phyloP scores from a whole-genome alignment of 176 grass and related monocot genomes.

The Microstegium vimineum region DNA sequence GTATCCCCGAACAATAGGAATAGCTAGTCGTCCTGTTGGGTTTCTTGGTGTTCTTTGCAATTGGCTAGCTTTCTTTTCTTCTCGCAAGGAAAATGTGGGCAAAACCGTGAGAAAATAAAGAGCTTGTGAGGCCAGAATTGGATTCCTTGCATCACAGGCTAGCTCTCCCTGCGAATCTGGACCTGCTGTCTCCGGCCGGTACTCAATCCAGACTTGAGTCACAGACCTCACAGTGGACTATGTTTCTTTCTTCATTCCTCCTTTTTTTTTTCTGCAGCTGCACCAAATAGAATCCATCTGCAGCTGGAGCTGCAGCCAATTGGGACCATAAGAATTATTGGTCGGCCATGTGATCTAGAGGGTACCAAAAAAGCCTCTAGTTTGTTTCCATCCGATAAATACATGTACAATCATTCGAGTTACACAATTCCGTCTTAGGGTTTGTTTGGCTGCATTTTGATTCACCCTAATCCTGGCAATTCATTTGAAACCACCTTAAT shows the following conservation, averaged over 20 bases:
- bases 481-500: no score
- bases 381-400: not conserved
- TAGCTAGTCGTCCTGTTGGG: not conserved
- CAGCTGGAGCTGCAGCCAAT: not conserved
- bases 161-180: not conserved
- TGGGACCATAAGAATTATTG: slow-evolving; percentile 16
- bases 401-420: not conserved
- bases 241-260: not conserved
- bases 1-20: not conserved
- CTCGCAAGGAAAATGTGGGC: slow-evolving; percentile 35
- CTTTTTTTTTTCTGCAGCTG: slow-evolving; percentile 9
- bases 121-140: not conserved
- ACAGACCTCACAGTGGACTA: not conserved
- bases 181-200: not conserved
- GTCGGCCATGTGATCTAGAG: slow-evolving; percentile 11
- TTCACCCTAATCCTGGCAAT: no score
- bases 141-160: not conserved
- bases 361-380: not conserved
- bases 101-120: not conserved
- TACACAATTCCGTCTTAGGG: no score
- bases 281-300: not conserved
- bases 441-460: no score
- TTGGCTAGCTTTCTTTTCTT: not conserved
- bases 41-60: not conserved
- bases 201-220: not conserved